Percentiles rank a stretch among this genome's conserved stretches.
Conservation (phyloP, 2,329 filamentous ascomycete genomes). For the Blastomyces emzantsi region DNA sequence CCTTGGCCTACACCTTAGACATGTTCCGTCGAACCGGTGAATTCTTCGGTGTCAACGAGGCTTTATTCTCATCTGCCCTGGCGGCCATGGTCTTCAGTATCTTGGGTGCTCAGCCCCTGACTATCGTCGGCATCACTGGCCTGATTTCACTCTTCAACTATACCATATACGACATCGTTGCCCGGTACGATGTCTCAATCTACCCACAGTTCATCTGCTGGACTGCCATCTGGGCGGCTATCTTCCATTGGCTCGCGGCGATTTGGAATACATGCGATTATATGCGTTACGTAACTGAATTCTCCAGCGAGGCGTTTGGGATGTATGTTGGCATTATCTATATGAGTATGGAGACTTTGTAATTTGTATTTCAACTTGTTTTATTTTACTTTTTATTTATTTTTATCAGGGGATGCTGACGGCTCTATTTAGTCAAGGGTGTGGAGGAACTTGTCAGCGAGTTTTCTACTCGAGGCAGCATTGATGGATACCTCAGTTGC, state of each 20-base stretch:
- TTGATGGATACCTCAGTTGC: conserved; percentile 42
- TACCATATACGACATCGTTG: conserved; percentile 51
- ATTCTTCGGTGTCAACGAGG: conserved; percentile 51
- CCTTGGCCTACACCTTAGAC: conserved; percentile 50
- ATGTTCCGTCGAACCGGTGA: conserved; percentile 48
- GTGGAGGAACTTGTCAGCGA: conserved; percentile 47
- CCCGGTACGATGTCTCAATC: conserved; percentile 40
- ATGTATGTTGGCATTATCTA: conserved; percentile 51
- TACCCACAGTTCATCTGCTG: conserved; percentile 49
- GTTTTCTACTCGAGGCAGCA: conserved; percentile 35
- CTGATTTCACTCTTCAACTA: conserved; percentile 50
- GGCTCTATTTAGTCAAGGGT: conserved; percentile 40
- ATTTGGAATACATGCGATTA: conserved; percentile 48
- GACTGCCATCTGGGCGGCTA: conserved; percentile 49
- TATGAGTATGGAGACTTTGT: conserved; percentile 31
- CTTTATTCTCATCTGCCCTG: conserved; percentile 47
- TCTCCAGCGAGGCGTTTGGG: conserved; percentile 46
- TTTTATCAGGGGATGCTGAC: conserved; percentile 8
- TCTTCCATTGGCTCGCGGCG: conserved; percentile 49
- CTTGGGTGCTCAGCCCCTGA: conserved; percentile 46
- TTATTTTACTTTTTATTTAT: conserved; percentile 5
- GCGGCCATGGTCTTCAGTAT: conserved; percentile 48
- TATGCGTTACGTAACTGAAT: conserved; percentile 51
- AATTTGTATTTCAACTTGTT: neutral
- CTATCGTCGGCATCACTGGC: conserved; percentile 50